Evolutionary conservation across 805 yeast species (phyloP), one percentile per base, ranked within the genome.

Genomic region (Wickerhamomyces canadensis): DNA sequence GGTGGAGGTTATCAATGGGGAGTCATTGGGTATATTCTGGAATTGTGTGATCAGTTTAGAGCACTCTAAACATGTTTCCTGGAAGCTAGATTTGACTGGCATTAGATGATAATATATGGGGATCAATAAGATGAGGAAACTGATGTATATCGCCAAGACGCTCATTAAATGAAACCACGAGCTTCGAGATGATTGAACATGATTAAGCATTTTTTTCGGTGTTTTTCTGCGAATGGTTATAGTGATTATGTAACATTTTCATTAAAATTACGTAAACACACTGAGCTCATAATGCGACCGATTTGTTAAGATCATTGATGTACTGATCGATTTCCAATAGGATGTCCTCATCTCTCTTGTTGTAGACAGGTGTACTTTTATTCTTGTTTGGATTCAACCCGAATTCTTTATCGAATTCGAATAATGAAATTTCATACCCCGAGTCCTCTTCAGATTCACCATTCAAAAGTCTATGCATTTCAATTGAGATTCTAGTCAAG

Each of bases 341-440:
- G 25, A 40, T 48, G 6, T 44, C 46, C 27, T 38, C 46, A 22
- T 46, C 50, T 10, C 38, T 15, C 38, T 44, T 37, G 23, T 44
- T 46, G 42, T 47, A 45, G 37, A 43, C 31, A 19, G 40, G 44
- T 1, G 44, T 39, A 44, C 50, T 41, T 15, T 26, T 18, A 32
- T 37, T 41, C 4, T 33, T 36, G 5, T n/a, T 10, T 18, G 13
- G 31, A 11, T 7, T 28, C 31, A 28, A n/a, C 9, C 46, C n/a
- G n/a, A n/a, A n/a, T n/a, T n/a, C 48, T 11, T 34, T 39, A 7
- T 34, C 44, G 22, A 41, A 6, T 4, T 19, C 25, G 26, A 39
- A 31, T 11, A 14, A 18, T n/a, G 39, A 36, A 12, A 27, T 33
- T 17, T 37, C 42, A 6, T 18, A 17, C 27, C 9, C 35, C n/a